Conservation (phyloP, 805 yeast species). For the Trichomonascus vanleenenianus region DNA sequence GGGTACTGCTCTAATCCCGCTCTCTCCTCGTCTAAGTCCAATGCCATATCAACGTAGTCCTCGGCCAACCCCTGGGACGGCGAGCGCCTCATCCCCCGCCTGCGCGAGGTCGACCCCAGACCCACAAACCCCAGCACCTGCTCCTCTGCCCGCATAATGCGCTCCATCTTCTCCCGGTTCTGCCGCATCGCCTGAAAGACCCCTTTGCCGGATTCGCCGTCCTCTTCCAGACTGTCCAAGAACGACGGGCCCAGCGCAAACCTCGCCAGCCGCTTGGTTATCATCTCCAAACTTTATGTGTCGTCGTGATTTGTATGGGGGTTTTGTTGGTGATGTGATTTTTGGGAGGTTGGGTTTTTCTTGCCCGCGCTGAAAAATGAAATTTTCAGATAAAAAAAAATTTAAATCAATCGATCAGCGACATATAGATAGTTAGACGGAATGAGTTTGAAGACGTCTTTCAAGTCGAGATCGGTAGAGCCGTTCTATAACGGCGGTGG, state of each 20-base stretch:
- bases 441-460: constrained; percentile 28
- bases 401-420: background rate
- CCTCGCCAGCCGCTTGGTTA: constrained; percentile 16
- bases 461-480: constrained; percentile 43
- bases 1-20: background rate
- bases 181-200: constrained; percentile 5
- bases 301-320: background rate
- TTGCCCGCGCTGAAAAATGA: background rate
- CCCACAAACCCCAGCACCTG: constrained; percentile 9
- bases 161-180: constrained; percentile 2
- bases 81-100: background rate
- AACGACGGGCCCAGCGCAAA: constrained; percentile 20
- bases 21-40: background rate
- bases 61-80: background rate
- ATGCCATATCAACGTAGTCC: background rate
- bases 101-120: constrained; percentile 1
- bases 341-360: background rate
- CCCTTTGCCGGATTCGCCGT: background rate
- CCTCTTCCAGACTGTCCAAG: constrained; percentile 10
- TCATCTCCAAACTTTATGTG: constrained; percentile 15
- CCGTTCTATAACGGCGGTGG: constrained; percentile 89
- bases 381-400: background rate
- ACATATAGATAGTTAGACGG: background rate
- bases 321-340: background rate
- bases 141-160: constrained; percentile 7